Evolutionary conservation across 2,329 filamentous ascomycete species (phyloP), one percentile per base, ranked within the genome.

Genomic region (Bertia moriformis): DNA sequence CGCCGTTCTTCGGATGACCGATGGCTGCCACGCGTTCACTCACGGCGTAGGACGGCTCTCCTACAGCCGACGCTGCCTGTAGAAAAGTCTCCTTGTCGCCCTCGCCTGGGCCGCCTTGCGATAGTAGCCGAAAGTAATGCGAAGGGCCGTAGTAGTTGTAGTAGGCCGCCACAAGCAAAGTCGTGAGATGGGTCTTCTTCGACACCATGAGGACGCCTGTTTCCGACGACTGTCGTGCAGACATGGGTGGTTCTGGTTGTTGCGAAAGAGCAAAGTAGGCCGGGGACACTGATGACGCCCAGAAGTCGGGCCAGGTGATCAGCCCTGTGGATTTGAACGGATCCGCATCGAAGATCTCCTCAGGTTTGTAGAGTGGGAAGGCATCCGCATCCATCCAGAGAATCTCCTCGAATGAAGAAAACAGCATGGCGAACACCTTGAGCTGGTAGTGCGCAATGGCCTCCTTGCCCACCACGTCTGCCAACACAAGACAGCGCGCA

Each of bases 81-180:
- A 64, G 48, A 44, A 69, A 68, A 0, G 64, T 67, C 45, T 69
- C 65, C 46, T 69, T 69, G 49, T 69, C 65, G 14, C 66, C 66
- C 48, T 67, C 56, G 10, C 65, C 66, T 0, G 60, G 52, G 5
- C 57, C 63, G 19, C 64, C 64, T 47, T 67, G 64, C 3, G 57
- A 60, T 4, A 66, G 52, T 0, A 69, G 48, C 0, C 57, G 55
- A 42, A 66, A 68, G 45, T 63, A 69, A 39, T 57, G 55, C 0
- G 52, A 46, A 3, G 63, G 61, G 1, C 63, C 62, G 49, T 60
- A 65, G 36, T 57, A 53, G 45, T 67, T 69, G 49, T 70, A 69
- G 47, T 69, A 69, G 2, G 58, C 53, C 3, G 63, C 56, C 3
- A 69, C 51, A 14, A 67, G 50, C 2, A 69, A 53, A 1, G 59